Conservation (phyloP, 495 filamentous ascomycete genomes). For the Achaetomiella virescens region DNA sequence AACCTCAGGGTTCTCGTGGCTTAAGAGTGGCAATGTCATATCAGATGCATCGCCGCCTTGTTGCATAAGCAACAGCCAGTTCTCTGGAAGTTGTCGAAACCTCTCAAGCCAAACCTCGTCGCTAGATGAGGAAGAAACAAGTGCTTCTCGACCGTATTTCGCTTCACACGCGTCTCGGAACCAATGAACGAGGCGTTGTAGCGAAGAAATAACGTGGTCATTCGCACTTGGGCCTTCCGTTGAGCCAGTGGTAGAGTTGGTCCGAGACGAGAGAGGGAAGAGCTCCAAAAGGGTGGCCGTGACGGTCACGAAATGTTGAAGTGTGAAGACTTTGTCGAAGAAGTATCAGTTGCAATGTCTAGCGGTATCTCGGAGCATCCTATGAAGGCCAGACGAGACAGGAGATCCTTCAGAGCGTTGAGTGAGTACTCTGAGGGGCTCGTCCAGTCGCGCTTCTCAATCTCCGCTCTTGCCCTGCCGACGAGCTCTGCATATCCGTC, state of each 20-base stretch:
- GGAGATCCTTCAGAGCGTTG: conserved; percentile 19
- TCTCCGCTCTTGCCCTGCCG: conserved; percentile 18
- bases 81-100: conserved; percentile 14
- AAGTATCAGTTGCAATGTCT: conserved; percentile 2
- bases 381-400: conserved; percentile 30
- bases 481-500: conserved; percentile 28
- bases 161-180: conserved; percentile 27
- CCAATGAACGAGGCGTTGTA: conserved; percentile 26
- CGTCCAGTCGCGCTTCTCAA: conserved; percentile 26
- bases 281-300: conserved; percentile 19
- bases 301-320: conserved; percentile 24
- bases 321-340: conserved; percentile 14
- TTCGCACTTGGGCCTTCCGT: conserved; percentile 12
- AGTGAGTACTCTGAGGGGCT: conserved; percentile 24
- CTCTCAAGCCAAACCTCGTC: conserved; percentile 23
- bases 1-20: conserved; percentile 19
- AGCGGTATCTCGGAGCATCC: conserved; percentile 30
- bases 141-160: conserved; percentile 11
- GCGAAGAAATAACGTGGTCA: conserved; percentile 21
- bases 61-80: conserved; percentile 18
- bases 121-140: conserved; percentile 5
- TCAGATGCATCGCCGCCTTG: not conserved
- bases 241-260: not conserved
- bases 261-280: conserved; percentile 19
- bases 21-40: not conserved